phyloP scores from a whole-genome alignment of 208 protist genomes.

The Wallacemonas rigidus region DNA sequence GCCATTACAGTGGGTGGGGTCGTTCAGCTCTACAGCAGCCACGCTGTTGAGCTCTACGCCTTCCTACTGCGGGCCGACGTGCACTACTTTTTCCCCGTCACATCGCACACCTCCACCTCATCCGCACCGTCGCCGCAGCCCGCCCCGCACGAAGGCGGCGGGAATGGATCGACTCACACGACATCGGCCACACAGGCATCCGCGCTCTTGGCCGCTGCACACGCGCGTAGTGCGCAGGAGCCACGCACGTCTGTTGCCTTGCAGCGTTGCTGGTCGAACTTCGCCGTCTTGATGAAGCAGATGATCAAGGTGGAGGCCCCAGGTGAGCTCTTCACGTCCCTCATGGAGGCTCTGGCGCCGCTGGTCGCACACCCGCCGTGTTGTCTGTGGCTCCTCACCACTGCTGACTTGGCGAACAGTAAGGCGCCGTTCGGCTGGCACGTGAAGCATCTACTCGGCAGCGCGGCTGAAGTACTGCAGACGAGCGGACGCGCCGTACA shows the following conservation, averaged over 20 bases:
- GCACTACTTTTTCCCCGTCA: conserved; percentile 21
- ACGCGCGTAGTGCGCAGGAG: not conserved
- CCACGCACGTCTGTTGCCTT: conserved; percentile 21
- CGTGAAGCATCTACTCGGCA: conserved; percentile 31
- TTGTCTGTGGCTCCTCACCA: conserved; percentile 34
- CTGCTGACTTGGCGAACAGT: conserved; percentile 25
- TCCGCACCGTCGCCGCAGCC: too few species aligned
- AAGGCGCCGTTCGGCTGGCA: conserved; percentile 33
- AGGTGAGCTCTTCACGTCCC: conserved; percentile 9
- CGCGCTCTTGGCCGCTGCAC: not conserved
- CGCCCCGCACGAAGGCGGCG: too few species aligned
- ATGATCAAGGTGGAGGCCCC: conserved; percentile 7
- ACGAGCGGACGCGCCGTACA: conserved; percentile 20
- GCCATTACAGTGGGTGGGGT: conserved; percentile 44
- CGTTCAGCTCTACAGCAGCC: conserved; percentile 27
- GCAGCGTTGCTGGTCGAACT: conserved; percentile 42
- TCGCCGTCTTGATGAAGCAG: conserved; percentile 33
- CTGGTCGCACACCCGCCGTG: conserved; percentile 19
- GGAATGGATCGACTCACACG: too few species aligned
- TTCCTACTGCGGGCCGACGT: conserved; percentile 58
- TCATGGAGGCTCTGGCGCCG: conserved; percentile 29
- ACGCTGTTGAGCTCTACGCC: conserved; percentile 43
- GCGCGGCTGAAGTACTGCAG: conserved; percentile 20
- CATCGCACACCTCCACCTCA: too few species aligned
- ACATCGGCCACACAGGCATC: not conserved